Evolutionary conservation across 768 basidiomycete genomes (phyloP).

Genomic region (Porphyrellus cyaneotinctus): DNA sequence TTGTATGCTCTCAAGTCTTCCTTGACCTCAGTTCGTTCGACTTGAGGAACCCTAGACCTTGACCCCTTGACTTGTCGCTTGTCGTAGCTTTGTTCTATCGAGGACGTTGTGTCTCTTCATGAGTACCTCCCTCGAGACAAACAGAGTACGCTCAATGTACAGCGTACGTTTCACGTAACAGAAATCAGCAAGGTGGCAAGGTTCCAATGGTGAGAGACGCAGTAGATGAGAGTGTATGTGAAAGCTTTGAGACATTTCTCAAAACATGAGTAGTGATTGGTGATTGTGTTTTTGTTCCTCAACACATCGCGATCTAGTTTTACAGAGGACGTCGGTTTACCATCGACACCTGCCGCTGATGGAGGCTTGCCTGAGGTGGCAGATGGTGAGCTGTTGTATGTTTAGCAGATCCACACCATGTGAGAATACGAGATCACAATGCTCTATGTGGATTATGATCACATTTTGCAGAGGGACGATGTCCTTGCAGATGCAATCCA

Average conservation of each 20-base stretch:
- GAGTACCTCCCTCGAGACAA: too few relatives aligned
- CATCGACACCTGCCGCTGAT: slow-evolving; percentile 78
- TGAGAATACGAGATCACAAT: slow-evolving; percentile 92
- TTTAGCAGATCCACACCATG: slow-evolving; percentile 94
- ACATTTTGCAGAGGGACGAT: slow-evolving; percentile 86
- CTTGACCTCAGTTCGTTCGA: too few relatives aligned
- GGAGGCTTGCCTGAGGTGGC: slow-evolving; percentile 52
- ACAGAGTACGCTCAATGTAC: too few relatives aligned
- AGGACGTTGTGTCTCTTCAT: too few relatives aligned
- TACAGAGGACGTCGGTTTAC: slow-evolving; percentile 74
- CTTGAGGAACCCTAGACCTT: too few relatives aligned
- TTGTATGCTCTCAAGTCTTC: too few relatives aligned
- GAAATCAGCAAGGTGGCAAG: slow-evolving; percentile 52
- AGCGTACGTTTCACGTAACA: too few relatives aligned
- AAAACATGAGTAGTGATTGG: slow-evolving; percentile 61
- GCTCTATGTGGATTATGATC: slow-evolving; percentile 92
- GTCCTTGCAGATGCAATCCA: slow-evolving; percentile 91
- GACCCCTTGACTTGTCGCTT: too few relatives aligned
- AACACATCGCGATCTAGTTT: slow-evolving; percentile 47
- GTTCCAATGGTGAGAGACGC: slow-evolving; percentile 88
- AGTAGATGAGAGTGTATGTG: slow-evolving; percentile 92
- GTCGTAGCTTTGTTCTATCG: too few relatives aligned
- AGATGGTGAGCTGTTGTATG: slow-evolving; percentile 71
- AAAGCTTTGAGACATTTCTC: slow-evolving; percentile 88
- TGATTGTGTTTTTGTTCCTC: neutral